phyloP scores from a whole-genome alignment of 495 filamentous ascomycete species.

The Penicillium roqueforti region DNA sequence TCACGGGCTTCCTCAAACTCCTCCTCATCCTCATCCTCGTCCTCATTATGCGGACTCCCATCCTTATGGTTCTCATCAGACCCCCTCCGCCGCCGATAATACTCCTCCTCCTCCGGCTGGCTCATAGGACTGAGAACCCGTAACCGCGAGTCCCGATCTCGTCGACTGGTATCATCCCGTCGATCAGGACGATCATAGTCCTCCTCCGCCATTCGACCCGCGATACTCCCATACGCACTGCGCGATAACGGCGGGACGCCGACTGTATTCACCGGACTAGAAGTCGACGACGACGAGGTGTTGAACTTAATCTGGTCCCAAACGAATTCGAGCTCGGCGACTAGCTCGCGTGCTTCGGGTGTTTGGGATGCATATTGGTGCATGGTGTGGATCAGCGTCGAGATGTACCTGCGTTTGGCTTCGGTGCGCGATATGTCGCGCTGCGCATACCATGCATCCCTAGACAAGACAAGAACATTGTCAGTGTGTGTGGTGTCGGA shows the following conservation, averaged over 20 bases:
- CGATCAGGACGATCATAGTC: conserved; percentile 25
- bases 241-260: conserved; percentile 35
- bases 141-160: conserved; percentile 39
- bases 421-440: conserved; percentile 78
- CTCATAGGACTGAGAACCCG: conserved; percentile 76
- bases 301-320: conserved; percentile 97
- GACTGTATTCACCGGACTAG: conserved; percentile 35
- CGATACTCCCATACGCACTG: conserved; percentile 36
- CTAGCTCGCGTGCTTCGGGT: conserved; percentile 78
- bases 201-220: conserved; percentile 25
- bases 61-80: conserved; percentile 24
- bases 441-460: conserved; percentile 91
- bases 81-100: conserved; percentile 39
- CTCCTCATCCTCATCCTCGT: conserved; percentile 32
- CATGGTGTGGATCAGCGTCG: conserved; percentile 93
- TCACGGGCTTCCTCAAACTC: conserved; percentile 40
- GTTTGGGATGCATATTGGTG: conserved; percentile 83
- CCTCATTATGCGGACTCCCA: conserved; percentile 28
- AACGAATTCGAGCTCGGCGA: conserved; percentile 94
- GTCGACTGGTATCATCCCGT: neutral
- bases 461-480: conserved; percentile 9
- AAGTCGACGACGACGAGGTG: conserved; percentile 57
- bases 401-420: conserved; percentile 91
- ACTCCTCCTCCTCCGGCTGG: conserved; percentile 62
- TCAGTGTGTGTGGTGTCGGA: neutral